Base-by-base conservation (phyloP, 768 basidiomycete species). In the Cantharellus cinnabarinus region DNA sequence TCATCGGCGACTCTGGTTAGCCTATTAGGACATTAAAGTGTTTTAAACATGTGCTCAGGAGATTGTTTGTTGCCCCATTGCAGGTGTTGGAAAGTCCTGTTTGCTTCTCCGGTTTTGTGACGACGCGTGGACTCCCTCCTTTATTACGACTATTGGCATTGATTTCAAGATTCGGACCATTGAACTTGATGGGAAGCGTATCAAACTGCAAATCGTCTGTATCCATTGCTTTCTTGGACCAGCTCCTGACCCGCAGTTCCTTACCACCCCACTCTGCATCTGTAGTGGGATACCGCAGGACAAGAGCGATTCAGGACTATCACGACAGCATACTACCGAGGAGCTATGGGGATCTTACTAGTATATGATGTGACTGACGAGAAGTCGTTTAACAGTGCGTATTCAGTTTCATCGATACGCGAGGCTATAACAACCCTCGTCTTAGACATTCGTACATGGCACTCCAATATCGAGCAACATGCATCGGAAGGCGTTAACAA, bases 151-250 rank as follows among this genome's bases (percentile, higher is more conserved):
- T 60, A 99, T 99, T 70, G 95, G 94, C 61, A 93, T 97, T 65
- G 91, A 95, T 79, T 95, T 95, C 78, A 94, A 93, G 83, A 98
- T 98, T 72, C 83, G 94, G 41, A 97, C 93, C 57, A 97, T 98
- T 69, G 93, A 98, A 70, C 78, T 98, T 56, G 94, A 98, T 66
- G 94, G 94, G 44, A 97, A 97, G 74, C 81, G 89, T 51, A 91
- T 97, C 70, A 98, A 98, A 73, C 79, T 98, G n/a, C 94, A 98
- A 72, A 98, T 98, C 70, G 93, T 94, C 63, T 64, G 87, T 7
- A 4, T 54, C 41, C 15, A 14, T 37, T 54, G 52, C 38, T 7
- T 37, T 37, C 35, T 7, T 54, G 10, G 52, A 54, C 10, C 7
- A 37, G 7, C 35, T 41, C 15, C 14, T 14, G 42, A 40, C 41